A percentile compares a stretch with the other conserved stretches of the same genome.
Evolutionary conservation across 441 rosid species (phyloP).

Genomic region (Capsella rubella): DNA sequence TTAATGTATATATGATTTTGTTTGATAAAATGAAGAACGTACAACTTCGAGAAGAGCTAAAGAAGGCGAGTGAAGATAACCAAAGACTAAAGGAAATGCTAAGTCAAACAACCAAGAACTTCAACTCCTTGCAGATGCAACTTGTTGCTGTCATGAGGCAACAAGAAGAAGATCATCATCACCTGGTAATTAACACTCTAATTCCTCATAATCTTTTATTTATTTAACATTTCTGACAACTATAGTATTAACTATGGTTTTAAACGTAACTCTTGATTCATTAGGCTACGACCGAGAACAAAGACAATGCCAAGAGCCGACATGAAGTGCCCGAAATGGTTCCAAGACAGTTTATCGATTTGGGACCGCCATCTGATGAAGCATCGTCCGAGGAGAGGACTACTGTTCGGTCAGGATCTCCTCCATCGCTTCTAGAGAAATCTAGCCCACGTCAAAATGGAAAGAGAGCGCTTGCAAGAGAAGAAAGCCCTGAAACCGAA

Average conservation of each 20-base stretch:
- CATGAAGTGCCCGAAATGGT: constrained; percentile 51
- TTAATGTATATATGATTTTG: not conserved
- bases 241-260: not conserved
- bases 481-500: constrained; percentile 71
- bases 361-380: constrained; percentile 57
- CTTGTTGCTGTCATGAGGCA: constrained; percentile 65
- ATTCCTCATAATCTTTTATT: constrained; percentile 26
- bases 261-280: constrained; percentile 42
- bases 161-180: constrained; percentile 50
- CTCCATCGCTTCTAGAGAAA: constrained; percentile 38
- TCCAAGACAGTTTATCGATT: constrained; percentile 76
- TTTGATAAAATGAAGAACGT: constrained; percentile 38
- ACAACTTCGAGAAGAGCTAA: constrained; percentile 71
- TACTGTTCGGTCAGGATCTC: constrained; percentile 42
- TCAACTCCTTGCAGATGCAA: constrained; percentile 72
- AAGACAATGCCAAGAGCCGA: not conserved
- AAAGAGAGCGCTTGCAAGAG: constrained; percentile 55
- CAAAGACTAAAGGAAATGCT: constrained; percentile 74
- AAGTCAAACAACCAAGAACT: constrained; percentile 67
- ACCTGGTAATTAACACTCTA: constrained; percentile 28
- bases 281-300: constrained; percentile 63
- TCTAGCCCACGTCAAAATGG: constrained; percentile 55
- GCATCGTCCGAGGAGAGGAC: constrained; percentile 72
- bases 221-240: not conserved
- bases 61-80: constrained; percentile 68